phyloP scores from a whole-genome alignment of 2,329 filamentous ascomycete species.

The Grosmannia penicillata region DNA sequence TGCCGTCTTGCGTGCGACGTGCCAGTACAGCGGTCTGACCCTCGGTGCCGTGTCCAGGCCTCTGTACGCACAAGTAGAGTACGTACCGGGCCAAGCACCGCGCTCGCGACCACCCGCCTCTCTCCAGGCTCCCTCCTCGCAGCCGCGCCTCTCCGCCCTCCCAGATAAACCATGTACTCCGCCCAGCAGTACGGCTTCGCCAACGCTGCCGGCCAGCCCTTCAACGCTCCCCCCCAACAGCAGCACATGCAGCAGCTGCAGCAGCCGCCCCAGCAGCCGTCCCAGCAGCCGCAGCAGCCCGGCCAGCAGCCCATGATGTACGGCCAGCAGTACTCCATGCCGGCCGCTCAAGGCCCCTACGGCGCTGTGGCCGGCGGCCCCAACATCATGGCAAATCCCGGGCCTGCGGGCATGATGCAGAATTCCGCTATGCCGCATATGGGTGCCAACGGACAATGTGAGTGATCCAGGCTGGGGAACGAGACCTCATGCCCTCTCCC shows the following conservation, averaged over 20 bases:
- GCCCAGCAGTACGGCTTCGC: conserved; percentile 39
- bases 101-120: not conserved
- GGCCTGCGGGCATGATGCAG: conserved; percentile 48
- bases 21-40: too few relatives aligned
- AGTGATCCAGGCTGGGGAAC: too few relatives aligned
- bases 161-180: conserved; percentile 32
- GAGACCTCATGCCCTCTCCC: too few relatives aligned
- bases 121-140: not conserved
- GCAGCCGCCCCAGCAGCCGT: conserved; percentile 14
- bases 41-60: too few relatives aligned
- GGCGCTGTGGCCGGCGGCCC: conserved; percentile 24
- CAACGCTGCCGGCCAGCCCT: conserved; percentile 35
- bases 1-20: too few relatives aligned
- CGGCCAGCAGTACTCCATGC: conserved; percentile 41
- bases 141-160: not conserved
- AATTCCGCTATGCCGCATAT: conserved; percentile 44
- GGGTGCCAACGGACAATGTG: conserved; percentile 45
- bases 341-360: conserved; percentile 31
- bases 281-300: conserved; percentile 1
- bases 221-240: conserved; percentile 34
- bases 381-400: conserved; percentile 39
- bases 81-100: not conserved
- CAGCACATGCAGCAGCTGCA: conserved; percentile 21
- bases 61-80: too few relatives aligned
- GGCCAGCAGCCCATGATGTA: conserved; percentile 42